These are phyloP conservation scores for Epichloe sp. DNA, from an alignment of 2,329 filamentous ascomycete species.

Conservation along the genomic window DNA sequence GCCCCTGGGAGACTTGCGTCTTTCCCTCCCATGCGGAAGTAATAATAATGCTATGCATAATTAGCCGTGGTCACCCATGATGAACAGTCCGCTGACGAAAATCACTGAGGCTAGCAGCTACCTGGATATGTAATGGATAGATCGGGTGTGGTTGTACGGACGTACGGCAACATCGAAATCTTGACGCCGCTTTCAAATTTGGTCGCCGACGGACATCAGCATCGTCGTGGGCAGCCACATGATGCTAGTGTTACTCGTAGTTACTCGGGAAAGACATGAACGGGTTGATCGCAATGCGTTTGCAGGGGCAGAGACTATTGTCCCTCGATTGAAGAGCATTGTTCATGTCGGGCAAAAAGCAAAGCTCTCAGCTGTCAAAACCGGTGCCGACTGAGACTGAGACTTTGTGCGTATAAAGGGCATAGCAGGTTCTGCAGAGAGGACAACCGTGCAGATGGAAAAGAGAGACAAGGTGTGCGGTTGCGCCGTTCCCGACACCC, in stretches of 20 bases:
- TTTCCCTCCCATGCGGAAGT: neutral
- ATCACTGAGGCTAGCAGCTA: neutral
- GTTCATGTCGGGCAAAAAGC: neutral
- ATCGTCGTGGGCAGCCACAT: conserved; percentile 3
- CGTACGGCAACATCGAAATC: neutral
- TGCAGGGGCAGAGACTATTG: neutral
- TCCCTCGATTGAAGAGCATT: conserved; percentile 1
- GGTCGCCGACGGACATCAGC: conserved; percentile 1
- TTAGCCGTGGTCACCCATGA: neutral
- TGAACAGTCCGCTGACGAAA: neutral
- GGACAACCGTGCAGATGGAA: neutral
- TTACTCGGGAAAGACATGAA: neutral
- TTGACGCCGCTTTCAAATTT: neutral
- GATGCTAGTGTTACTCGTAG: neutral
- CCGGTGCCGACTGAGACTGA: neutral
- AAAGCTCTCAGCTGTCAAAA: neutral
- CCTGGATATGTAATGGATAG: neutral
- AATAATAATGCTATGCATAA: neutral
- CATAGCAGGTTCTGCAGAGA: neutral
- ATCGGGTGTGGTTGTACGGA: conserved; percentile 1
- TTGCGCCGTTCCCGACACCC: neutral
- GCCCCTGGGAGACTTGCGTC: neutral
- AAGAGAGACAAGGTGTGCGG: neutral
- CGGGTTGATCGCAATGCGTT: neutral
- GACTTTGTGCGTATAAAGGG: neutral